These are phyloP conservation scores for Macaranga tanarius DNA, from an alignment of 441 rosid genomes.

Conservation along the genomic window DNA sequence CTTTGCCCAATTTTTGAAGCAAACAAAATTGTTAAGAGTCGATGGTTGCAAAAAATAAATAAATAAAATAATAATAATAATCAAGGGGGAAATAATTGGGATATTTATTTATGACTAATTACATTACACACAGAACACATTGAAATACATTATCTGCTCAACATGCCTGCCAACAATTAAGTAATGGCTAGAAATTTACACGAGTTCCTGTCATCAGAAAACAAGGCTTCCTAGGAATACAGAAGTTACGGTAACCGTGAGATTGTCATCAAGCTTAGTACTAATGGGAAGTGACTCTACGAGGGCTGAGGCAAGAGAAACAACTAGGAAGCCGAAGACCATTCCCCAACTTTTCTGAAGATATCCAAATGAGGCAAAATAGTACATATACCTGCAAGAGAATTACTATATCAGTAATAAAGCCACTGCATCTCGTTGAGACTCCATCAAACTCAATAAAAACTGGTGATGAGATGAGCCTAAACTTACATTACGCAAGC, in stretches of 20 bases:
- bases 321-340: slow-evolving; percentile 58
- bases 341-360: slow-evolving; percentile 44
- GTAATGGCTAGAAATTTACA: not conserved
- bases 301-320: slow-evolving; percentile 64
- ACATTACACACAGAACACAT: too few relatives aligned
- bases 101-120: too few relatives aligned
- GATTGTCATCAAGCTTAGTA: slow-evolving; percentile 80
- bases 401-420: slow-evolving; percentile 15
- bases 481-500: slow-evolving; percentile 54
- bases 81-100: too few relatives aligned
- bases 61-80: too few relatives aligned
- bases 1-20: too few relatives aligned
- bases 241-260: slow-evolving; percentile 70
- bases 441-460: not conserved
- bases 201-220: slow-evolving; percentile 28
- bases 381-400: slow-evolving; percentile 57
- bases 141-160: too few relatives aligned
- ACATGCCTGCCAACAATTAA: too few relatives aligned
- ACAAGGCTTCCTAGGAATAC: slow-evolving; percentile 56
- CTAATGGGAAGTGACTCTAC: slow-evolving; percentile 87
- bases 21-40: too few relatives aligned
- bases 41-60: too few relatives aligned
- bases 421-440: not conserved
- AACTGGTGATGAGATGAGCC: not conserved
- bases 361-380: slow-evolving; percentile 71